Base-by-base conservation (phyloP, 75 land plant genomes). In the Pinus tabuliformis region DNA sequence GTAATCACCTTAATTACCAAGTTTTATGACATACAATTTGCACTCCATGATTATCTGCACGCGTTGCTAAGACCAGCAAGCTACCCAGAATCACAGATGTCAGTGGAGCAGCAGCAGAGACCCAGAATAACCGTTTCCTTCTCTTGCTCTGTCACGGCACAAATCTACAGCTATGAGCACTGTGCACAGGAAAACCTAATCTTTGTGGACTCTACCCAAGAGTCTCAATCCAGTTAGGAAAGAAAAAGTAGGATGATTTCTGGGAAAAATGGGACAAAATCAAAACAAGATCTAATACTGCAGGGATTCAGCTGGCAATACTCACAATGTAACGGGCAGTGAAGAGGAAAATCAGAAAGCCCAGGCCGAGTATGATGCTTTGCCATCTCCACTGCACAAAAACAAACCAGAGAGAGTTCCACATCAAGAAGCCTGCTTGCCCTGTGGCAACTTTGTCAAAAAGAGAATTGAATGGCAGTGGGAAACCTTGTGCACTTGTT, bases 81-180 rank as follows among this genome's bases (percentile, higher is more conserved):
- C 92, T 82, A 5, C 90, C 88, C 17, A 87, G 28, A 5, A 94
- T 57, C 1, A 94, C 90, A 21, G 75, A 78, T 59, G 83, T 73
- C 72, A 91, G 75, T 6, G 97, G 97, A 78, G 88, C 79, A 15
- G 88, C 76, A 1, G 97, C 97, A 74, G 94, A 81, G 12, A 91
- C 81, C 94, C 91, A 94, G 72, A 91, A 94, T 45, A 89, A 62
- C 56, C 39, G 83, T 59, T 85, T 82, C 3, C 70, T 77, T 65
- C 75, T 87, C 26, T 72, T 58, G 59, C 59, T 87, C 89, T 91
- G 87, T 59, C 68, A 54, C 45, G 33, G 36, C 45, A 39, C 11
- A 42, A 64, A 2, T 5, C 54, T 49, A 49, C 12, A 8, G 9
- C 54, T 49, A 9, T 49, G 11, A 49, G 54, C 1, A 49, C 9